Evolutionary conservation across 257 asterid species (phyloP).

Genomic region (Solanum chilense): DNA sequence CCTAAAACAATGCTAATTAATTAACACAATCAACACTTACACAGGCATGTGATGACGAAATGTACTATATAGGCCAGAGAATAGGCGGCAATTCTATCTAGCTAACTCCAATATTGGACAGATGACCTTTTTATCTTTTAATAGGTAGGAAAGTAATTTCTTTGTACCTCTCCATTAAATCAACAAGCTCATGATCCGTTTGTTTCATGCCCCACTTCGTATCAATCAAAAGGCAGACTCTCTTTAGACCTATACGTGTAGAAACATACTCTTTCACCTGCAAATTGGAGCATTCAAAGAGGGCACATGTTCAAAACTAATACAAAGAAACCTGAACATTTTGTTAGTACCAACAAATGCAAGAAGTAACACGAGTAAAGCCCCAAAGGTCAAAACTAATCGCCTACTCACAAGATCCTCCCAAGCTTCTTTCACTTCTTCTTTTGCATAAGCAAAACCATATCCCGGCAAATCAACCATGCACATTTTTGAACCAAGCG

Average conservation of each 20-base stretch:
- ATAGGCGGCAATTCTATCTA: background rate
- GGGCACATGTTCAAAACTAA: background rate
- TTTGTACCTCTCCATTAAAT: conserved; percentile 86
- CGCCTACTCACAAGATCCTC: conserved; percentile 84
- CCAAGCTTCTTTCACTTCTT: conserved; percentile 96
- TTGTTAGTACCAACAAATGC: background rate
- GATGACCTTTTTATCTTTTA: background rate
- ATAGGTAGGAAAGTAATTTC: background rate
- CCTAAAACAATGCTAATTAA: background rate
- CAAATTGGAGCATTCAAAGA: conserved; percentile 9
- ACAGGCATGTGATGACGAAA: background rate
- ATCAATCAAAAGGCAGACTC: conserved; percentile 89
- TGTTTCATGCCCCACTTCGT: conserved; percentile 99
- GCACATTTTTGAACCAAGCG: conserved; percentile 66
- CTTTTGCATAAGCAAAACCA: conserved; percentile 98
- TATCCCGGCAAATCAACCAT: conserved; percentile 98
- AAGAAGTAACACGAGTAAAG: background rate
- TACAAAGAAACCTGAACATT: background rate
- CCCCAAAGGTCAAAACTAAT: conserved; percentile 1
- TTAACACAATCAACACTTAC: background rate
- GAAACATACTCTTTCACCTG: conserved; percentile 96
- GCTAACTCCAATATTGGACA: background rate
- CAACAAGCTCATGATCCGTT: conserved; percentile 76
- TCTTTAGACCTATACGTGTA: conserved; percentile 64
- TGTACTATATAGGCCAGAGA: background rate